Base-by-base conservation (phyloP, 768 basidiomycete genomes). In the Basidioascus undulatus region DNA sequence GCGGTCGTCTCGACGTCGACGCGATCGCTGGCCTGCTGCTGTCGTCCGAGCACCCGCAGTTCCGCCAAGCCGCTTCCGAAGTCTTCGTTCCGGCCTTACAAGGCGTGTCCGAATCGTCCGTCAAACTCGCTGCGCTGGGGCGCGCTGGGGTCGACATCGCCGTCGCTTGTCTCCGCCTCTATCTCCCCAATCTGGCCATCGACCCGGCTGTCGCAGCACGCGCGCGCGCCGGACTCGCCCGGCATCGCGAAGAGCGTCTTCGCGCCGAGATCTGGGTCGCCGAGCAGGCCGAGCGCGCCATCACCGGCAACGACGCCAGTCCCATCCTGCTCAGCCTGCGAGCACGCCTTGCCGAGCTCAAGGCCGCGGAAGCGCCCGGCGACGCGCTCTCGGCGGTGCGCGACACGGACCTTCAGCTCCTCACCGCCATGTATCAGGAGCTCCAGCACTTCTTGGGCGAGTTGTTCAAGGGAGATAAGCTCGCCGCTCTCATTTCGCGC, bases 181-280 rank as follows among this genome's bases (percentile, higher is more conserved):
- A 76, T 52, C 64, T 96, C 30, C 84, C 92, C 0, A 68, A 82
- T 54, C 60, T 70, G 2, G 83, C 87, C 3, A 59, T 94, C 37
- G 92, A 98, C 55, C 92, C 92, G 21, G 72, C 74, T 6, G 72
- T 71, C 19, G 66, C 74, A 26, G 64, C 71, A 40, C 64, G 61
- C n/a, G 38, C 67, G 61, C 36, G 59, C 61, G 0, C 51, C 52
- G 2, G 55, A 61, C 24, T 69, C 23, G 62, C 65, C 53, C 51
- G 53, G 23, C 51, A 62, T 37, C 63, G 71, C 40, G 49, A 60
- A 25, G 47, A 53, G 2, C 49, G 60, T 20, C 47, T 79, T 3
- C 45, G 52, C 4, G 56, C 58, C 3, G 71, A 80, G 55, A 53
- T 74, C 7, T 39, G 50, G 6, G 60, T 80, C 6, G 73, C 79